phyloP scores from a whole-genome alignment of 2,329 filamentous ascomycete species.

The Teratosphaeria pseudoeucalypti region DNA sequence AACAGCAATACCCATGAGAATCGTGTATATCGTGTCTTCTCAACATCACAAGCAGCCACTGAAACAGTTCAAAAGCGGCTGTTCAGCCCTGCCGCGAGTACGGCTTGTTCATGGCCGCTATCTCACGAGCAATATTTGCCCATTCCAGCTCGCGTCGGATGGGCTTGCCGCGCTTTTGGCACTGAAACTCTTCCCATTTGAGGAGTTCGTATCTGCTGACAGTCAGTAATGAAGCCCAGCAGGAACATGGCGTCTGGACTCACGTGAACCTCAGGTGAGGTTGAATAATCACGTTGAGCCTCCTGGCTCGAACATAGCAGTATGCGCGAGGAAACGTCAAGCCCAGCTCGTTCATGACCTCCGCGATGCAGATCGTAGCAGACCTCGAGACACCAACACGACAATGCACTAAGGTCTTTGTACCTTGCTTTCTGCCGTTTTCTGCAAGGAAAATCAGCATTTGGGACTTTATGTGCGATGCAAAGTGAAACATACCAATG shows the following conservation, averaged over 20 bases:
- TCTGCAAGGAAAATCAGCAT: conserved; percentile 42
- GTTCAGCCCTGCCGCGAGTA: conserved; percentile 56
- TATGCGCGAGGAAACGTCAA: conserved; percentile 88
- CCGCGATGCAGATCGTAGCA: conserved; percentile 97
- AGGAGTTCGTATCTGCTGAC: conserved; percentile 62
- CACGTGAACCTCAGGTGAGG: conserved; percentile 86
- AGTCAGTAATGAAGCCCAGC: conserved; percentile 2
- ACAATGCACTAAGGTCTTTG: conserved; percentile 88
- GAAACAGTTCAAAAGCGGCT: background rate
- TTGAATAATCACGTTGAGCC: conserved; percentile 96
- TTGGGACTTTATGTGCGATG: background rate
- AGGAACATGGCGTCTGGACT: conserved; percentile 11
- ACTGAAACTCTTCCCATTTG: conserved; percentile 83
- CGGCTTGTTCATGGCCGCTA: conserved; percentile 90
- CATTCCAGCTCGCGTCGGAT: conserved; percentile 78
- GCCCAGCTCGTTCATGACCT: conserved; percentile 76
- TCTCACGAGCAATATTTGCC: conserved; percentile 77
- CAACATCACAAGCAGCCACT: background rate
- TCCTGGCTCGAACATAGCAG: conserved; percentile 84
- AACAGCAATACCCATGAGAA: background rate
- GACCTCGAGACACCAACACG: conserved; percentile 91
- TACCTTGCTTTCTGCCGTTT: conserved; percentile 63
- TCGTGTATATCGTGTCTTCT: background rate
- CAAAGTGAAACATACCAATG: conserved; percentile 58
- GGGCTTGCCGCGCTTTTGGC: conserved; percentile 42